Evolutionary conservation across 2,329 filamentous ascomycete species (phyloP), one percentile per base, ranked within the genome.

Genomic region (Neofusicoccum umdonicola): DNA sequence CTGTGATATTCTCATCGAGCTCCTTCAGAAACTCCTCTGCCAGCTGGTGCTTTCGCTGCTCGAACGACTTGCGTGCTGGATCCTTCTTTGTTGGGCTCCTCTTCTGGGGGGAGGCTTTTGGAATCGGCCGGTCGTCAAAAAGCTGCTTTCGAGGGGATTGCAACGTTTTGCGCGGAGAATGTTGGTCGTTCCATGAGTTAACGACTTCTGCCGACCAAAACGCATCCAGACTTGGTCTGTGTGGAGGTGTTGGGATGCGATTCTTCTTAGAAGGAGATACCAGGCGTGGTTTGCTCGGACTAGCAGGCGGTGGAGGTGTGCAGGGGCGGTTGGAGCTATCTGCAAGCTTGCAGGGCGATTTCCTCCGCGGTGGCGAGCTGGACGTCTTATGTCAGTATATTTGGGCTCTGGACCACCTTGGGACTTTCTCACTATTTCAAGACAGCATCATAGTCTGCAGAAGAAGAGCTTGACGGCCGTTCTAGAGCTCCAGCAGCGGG

Each of bases 1-100:
- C 70, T 0, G 89, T 88, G 69, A 94, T 85, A 44, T 78, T 81
- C 0, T 73, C 70, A 74, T 95, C 91, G n/a, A 95, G 85, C 68
- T 92, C 88, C 0, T 68, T 62, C 1, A 95, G 79, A 72, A 94
- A 94, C 0, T 74, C 69, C 51, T 82, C 80, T 0, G 90, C 91
- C 0, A 92, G 72, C 1, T 81, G 77, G 58, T 89, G 82, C 74
- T 92, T 93, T 9, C 73, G 75, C 8, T 80, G 75, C 12, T 88
- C 83, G 72, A 93, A 94, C 0, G 79, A 78, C 73, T 87, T 90
- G 35, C 63, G 63, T 35, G 37, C 35, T 44, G 45, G 37, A 8
- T 54, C 56, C 73, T 68, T 65, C 69, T 75, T 65, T 72, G 74
- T 63, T 73, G 76, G 15, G 72, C 52, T 64, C 19, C 37, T 72